Conservation (phyloP, 768 basidiomycete genomes). For the Pleurotus giganteus region DNA sequence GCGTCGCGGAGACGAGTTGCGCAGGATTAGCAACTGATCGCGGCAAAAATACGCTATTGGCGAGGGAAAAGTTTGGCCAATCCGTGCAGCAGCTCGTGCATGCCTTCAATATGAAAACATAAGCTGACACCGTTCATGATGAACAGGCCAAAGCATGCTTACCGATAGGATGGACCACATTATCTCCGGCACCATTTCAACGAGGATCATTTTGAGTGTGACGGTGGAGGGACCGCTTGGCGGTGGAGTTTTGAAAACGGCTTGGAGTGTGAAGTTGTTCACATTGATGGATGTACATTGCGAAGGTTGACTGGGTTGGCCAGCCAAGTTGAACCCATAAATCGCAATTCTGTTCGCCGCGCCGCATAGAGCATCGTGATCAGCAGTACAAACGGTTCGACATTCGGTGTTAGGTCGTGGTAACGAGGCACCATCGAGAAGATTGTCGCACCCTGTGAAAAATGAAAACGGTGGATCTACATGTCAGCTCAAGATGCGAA, state of each 20-base stretch:
- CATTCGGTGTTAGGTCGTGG: slow-evolving; percentile 39
- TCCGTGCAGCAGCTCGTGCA: slow-evolving; percentile 42
- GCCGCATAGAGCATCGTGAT: slow-evolving; percentile 38
- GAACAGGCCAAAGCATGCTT: slow-evolving; percentile 14
- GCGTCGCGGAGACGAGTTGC: slow-evolving; percentile 36
- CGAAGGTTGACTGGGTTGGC: slow-evolving; percentile 21
- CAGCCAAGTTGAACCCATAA: slow-evolving; percentile 30
- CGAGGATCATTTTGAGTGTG: slow-evolving; percentile 31
- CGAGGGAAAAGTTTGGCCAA: slow-evolving; percentile 36
- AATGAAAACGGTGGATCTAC: not conserved
- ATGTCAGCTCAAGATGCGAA: not conserved
- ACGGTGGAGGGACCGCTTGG: slow-evolving; percentile 25
- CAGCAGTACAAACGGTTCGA: slow-evolving; percentile 35
- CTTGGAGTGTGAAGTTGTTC: slow-evolving; percentile 35
- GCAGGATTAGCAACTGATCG: slow-evolving; percentile 35
- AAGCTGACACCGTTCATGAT: not conserved
- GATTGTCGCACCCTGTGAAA: slow-evolving; percentile 37
- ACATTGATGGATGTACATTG: slow-evolving; percentile 28
- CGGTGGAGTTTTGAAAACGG: slow-evolving; percentile 34
- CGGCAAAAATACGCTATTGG: slow-evolving; percentile 39
- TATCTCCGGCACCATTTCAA: slow-evolving; percentile 37
- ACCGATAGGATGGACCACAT: slow-evolving; percentile 41
- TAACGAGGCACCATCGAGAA: slow-evolving; percentile 30
- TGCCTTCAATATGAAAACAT: slow-evolving; percentile 21
- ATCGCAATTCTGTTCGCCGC: slow-evolving; percentile 36